phyloP scores from a whole-genome alignment of 2,329 filamentous ascomycete species.

The Paraphaeosphaeria sporulosa region DNA sequence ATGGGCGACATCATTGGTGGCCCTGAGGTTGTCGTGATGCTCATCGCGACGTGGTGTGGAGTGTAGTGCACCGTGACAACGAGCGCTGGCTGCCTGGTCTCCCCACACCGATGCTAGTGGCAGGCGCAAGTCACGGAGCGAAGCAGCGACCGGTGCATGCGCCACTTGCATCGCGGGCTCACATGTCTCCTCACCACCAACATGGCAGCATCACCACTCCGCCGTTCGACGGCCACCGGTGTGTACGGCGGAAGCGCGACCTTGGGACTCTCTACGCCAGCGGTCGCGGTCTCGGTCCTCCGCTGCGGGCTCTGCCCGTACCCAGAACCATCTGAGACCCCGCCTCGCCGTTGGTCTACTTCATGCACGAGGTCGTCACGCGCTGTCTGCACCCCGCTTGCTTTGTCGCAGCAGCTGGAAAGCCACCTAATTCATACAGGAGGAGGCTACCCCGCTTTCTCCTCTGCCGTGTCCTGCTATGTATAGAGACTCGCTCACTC shows the following conservation, averaged over 20 bases:
- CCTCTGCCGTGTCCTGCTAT: conserved; percentile 31
- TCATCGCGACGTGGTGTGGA: conserved; percentile 2
- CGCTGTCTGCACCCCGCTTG: conserved; percentile 20
- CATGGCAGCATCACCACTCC: background rate
- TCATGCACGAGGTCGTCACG: conserved; percentile 13
- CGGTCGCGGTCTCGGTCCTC: background rate
- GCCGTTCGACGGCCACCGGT: background rate
- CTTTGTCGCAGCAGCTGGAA: conserved; percentile 41
- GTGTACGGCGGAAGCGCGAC: background rate
- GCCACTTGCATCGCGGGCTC: conserved; percentile 1
- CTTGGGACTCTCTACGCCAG: background rate
- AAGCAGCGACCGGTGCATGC: conserved; percentile 12
- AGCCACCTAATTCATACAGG: conserved; percentile 47
- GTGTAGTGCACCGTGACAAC: conserved; percentile 2
- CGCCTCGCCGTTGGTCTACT: conserved; percentile 6
- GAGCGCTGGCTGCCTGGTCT: conserved; percentile 4
- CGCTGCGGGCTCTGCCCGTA: background rate
- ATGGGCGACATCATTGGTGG: conserved; percentile 2
- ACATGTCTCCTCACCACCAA: background rate
- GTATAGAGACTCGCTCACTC: conserved; percentile 38
- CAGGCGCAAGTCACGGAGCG: conserved; percentile 5
- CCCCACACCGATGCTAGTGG: conserved; percentile 1
- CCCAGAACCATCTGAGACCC: background rate
- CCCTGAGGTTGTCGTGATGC: conserved; percentile 1
- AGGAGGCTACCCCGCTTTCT: conserved; percentile 48